Base-by-base conservation (phyloP, 805 yeast genomes). In the Metschnikowia borealis region DNA sequence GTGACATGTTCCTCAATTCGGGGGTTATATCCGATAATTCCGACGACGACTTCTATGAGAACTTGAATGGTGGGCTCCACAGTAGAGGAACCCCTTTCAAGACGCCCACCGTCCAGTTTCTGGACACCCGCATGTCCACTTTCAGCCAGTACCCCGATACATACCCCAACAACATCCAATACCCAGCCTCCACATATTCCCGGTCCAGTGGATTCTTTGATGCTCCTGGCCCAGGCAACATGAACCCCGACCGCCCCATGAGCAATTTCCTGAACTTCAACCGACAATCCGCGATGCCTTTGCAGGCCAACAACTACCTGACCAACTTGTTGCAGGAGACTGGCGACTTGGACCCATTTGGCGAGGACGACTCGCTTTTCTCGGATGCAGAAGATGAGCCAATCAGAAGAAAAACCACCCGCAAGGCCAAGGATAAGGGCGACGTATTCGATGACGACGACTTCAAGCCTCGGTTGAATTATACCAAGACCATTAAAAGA, bases 341-440 rank as follows among this genome's bases (percentile, higher is more conserved):
- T 40, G 71, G 62, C 3, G 71, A 62, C 45, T 47, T 66, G 43
- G 78, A 73, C 55, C 77, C 77, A 1, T 73, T 73, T 54, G 76
- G 74, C 31, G 76, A 73, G 53, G 75, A 71, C 52, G 77, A 71
- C 49, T 69, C 75, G 48, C 60, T 74, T 31, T 74, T 72, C 50
- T 65, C 69, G 3, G 77, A 73, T 31, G 67, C 72, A 14, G 75
- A 70, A 37, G 46, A 44, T 5, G 76, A 71, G 33, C 58, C 67
- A 18, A 47, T 66, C 18, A 57, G 69, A 43, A 54, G 73, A 46
- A 67, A 64, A 11, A 55, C 55, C 41, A 56, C 64, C n/a, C 42
- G 55, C 21, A n/a, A 23, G 46, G 49, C 29, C 55, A 62, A 49
- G 47, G 34, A 40, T 48, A 58, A 51, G 21, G 58, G 48, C 42